Conservation (phyloP, 257 asterid species). For the Petunia secreta region DNA sequence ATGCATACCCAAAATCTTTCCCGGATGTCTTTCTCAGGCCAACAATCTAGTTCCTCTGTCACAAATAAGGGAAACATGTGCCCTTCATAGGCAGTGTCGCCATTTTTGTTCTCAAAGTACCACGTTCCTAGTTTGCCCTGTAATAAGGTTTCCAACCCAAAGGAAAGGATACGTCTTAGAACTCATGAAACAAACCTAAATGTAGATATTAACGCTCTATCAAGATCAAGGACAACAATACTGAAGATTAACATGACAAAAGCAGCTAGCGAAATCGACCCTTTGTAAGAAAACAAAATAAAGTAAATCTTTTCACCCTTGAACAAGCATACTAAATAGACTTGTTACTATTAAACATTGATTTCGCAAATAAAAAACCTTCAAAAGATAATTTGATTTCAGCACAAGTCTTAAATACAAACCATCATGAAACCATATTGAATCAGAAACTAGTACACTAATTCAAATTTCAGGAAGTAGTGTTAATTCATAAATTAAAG, state of each 20-base stretch:
- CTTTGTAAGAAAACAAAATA: neutral
- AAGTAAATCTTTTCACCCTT: neutral
- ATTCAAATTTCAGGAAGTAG: slow-evolving; percentile 1
- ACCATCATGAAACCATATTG: slow-evolving; percentile 1
- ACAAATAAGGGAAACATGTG: slow-evolving; percentile 85
- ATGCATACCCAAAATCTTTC: slow-evolving; percentile 73
- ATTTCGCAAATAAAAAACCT: neutral
- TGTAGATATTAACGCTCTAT: neutral
- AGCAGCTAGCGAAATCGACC: neutral
- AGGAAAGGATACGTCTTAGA: neutral
- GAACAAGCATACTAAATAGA: neutral
- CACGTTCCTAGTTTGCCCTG: slow-evolving; percentile 72
- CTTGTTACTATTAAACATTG: neutral
- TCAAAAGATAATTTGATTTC: neutral
- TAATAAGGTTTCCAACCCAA: slow-evolving; percentile 16
- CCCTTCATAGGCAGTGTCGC: slow-evolving; percentile 50
- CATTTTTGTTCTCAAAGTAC: slow-evolving; percentile 68
- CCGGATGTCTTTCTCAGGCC: slow-evolving; percentile 93
- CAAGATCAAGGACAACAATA: neutral
- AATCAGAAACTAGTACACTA: neutral
- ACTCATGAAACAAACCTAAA: neutral
- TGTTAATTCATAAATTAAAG: neutral
- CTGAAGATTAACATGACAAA: neutral
- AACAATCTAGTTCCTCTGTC: slow-evolving; percentile 68
- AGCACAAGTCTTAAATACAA: neutral